Conservation (phyloP, 2,329 filamentous ascomycete species). For the Chaetomium strumarium region DNA sequence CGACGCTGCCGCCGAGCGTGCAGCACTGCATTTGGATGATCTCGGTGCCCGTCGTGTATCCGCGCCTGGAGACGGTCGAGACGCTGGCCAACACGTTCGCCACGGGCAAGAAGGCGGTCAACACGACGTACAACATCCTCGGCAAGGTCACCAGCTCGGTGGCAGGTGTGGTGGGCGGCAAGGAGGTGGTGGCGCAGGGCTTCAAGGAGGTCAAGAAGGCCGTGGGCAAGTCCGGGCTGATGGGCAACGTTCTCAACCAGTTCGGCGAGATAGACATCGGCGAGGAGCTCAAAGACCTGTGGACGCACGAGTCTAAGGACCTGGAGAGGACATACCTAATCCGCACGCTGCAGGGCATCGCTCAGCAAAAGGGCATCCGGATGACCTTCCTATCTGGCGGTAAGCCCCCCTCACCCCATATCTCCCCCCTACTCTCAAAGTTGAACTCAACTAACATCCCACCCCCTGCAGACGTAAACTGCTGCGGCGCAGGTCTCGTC, state of each 20-base stretch:
- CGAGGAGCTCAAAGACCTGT: conserved; percentile 91
- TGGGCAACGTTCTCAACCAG: conserved; percentile 92
- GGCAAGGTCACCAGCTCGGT: conserved; percentile 94
- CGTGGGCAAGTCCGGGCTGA: conserved; percentile 88
- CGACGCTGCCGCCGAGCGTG: conserved; percentile 80
- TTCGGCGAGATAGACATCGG: conserved; percentile 94
- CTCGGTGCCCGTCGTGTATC: conserved; percentile 85
- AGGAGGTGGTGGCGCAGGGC: conserved; percentile 84
- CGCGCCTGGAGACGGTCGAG: conserved; percentile 84
- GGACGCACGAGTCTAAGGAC: conserved; percentile 98
- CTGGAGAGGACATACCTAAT: conserved; percentile 95
- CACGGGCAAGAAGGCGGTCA: conserved; percentile 94
- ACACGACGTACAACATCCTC: conserved; percentile 90
- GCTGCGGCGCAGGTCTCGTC: conserved; percentile 83
- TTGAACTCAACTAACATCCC: background rate
- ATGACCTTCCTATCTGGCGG: conserved; percentile 96
- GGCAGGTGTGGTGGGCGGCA: conserved; percentile 90
- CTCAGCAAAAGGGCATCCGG: conserved; percentile 88
- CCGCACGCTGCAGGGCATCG: conserved; percentile 88
- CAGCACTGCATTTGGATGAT: conserved; percentile 98
- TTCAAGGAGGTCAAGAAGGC: conserved; percentile 96
- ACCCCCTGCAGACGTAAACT: conserved; percentile 62
- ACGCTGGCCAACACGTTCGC: conserved; percentile 85
- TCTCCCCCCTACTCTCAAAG: background rate
- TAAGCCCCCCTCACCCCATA: conserved; percentile 33